Conservation (phyloP, 495 filamentous ascomycete species). For the Parachaetomium inaequale region DNA sequence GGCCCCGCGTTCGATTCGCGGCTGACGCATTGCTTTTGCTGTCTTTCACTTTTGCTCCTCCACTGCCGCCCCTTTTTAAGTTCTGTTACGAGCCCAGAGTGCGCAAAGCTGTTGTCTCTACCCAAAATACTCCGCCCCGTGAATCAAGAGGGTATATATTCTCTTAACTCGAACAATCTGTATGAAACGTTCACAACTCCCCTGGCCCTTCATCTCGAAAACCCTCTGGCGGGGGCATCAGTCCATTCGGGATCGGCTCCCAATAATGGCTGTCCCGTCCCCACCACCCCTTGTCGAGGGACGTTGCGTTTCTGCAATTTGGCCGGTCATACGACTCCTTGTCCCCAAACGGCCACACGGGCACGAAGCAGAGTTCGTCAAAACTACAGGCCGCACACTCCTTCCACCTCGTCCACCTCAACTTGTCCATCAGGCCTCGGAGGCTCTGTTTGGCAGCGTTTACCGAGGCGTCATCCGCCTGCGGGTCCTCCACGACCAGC, state of each 20-base stretch:
- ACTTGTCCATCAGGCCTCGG: slow-evolving; percentile 43
- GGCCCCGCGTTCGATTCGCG: slow-evolving; percentile 50
- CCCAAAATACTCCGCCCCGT: too few relatives aligned
- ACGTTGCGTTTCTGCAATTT: slow-evolving; percentile 19
- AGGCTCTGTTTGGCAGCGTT: slow-evolving; percentile 25
- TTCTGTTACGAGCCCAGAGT: too few relatives aligned
- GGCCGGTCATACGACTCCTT: slow-evolving; percentile 18
- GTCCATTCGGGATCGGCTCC: not conserved
- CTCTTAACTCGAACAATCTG: not conserved
- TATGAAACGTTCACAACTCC: not conserved
- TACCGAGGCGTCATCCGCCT: slow-evolving; percentile 14
- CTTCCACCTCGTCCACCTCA: slow-evolving; percentile 62
- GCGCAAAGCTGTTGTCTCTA: not conserved
- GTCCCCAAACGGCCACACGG: slow-evolving; percentile 63
- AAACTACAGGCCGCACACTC: slow-evolving; percentile 51
- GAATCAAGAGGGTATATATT: not conserved
- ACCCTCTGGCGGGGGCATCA: not conserved
- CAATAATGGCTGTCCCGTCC: slow-evolving; percentile 1
- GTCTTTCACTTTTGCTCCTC: not conserved
- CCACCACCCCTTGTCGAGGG: slow-evolving; percentile 5
- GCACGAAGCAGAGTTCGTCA: slow-evolving; percentile 62
- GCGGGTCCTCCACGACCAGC: slow-evolving; percentile 18
- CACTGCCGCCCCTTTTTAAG: too few relatives aligned
- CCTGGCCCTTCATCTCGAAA: not conserved
- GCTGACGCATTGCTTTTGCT: slow-evolving; percentile 27